Evolutionary conservation across 2,329 filamentous ascomycete genomes (phyloP).

Genomic region (Pseudogymnoascus sp.): DNA sequence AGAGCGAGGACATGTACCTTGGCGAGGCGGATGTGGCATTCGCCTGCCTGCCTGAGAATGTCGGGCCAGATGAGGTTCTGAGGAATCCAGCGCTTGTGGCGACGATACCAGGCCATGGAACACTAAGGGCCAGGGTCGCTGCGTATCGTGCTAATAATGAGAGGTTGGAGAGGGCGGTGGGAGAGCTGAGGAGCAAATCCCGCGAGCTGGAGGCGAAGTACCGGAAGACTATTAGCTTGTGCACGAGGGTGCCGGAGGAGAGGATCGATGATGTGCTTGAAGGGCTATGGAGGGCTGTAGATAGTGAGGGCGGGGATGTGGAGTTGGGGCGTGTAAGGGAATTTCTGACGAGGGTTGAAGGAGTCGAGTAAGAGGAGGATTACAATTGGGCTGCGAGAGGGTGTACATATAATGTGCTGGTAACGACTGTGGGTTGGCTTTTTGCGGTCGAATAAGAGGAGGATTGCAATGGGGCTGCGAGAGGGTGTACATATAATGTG

Average conservation of each 20-base stretch:
- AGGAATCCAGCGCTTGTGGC: constrained; percentile 16
- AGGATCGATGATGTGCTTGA: constrained; percentile 74
- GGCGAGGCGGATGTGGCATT: constrained; percentile 29
- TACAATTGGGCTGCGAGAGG: neutral
- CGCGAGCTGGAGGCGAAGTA: constrained; percentile 83
- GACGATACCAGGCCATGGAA: constrained; percentile 46
- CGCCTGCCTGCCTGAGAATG: neutral
- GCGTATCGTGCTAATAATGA: constrained; percentile 64
- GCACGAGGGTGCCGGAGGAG: constrained; percentile 68
- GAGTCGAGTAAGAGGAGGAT: constrained; percentile 11
- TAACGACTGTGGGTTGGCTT: neutral
- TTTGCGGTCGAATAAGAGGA: constrained; percentile 12
- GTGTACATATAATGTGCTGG: constrained; percentile 1
- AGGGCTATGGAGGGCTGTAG: constrained; percentile 74
- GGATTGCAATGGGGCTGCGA: neutral
- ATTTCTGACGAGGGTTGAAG: constrained; percentile 72
- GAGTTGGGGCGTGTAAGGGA: constrained; percentile 70
- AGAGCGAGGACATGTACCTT: constrained; percentile 40
- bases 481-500: constrained; percentile 1
- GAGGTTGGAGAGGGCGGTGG: constrained; percentile 57
- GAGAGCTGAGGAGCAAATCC: constrained; percentile 66
- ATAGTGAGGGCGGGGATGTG: constrained; percentile 71
- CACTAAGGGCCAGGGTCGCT: constrained; percentile 59
- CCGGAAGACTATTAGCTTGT: constrained; percentile 76
- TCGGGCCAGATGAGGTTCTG: constrained; percentile 15